Conservation (phyloP, 768 basidiomycete genomes). For the Mrakia gelida region DNA sequence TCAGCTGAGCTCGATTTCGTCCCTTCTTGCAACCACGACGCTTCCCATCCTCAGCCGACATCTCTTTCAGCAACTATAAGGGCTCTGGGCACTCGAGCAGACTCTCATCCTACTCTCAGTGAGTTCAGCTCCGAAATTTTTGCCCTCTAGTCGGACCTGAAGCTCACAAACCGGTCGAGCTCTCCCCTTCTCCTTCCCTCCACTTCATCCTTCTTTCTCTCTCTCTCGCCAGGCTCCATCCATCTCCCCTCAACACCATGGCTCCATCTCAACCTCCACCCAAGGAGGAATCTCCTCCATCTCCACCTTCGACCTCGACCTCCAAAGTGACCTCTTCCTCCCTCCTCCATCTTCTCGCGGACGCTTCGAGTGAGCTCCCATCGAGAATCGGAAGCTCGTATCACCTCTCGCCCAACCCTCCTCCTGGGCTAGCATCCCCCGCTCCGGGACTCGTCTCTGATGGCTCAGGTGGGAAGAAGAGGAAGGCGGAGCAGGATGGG, state of each 20-base stretch:
- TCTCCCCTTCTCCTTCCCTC: not conserved
- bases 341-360: conserved; percentile 22
- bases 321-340: conserved; percentile 8
- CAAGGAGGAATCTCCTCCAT: not conserved
- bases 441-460: not conserved
- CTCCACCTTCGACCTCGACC: not conserved
- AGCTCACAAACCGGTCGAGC: not conserved
- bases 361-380: conserved; percentile 8
- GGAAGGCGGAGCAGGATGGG: conserved; percentile 12
- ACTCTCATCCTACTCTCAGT: not conserved
- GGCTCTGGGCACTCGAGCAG: not conserved
- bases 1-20: not conserved
- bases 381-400: conserved; percentile 16
- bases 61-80: not conserved
- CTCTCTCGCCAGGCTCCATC: not conserved
- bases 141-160: no score
- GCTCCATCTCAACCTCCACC: not conserved
- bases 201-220: not conserved
- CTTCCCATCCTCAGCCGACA: not conserved
- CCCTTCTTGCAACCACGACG: not conserved
- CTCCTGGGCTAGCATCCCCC: not conserved
- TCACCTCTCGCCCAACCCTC: conserved; percentile 11
- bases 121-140: no score
- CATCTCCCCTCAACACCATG: not conserved
- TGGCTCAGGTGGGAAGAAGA: not conserved